Base-by-base conservation (phyloP, 306 rosid species). In the Rosa multiflora region DNA sequence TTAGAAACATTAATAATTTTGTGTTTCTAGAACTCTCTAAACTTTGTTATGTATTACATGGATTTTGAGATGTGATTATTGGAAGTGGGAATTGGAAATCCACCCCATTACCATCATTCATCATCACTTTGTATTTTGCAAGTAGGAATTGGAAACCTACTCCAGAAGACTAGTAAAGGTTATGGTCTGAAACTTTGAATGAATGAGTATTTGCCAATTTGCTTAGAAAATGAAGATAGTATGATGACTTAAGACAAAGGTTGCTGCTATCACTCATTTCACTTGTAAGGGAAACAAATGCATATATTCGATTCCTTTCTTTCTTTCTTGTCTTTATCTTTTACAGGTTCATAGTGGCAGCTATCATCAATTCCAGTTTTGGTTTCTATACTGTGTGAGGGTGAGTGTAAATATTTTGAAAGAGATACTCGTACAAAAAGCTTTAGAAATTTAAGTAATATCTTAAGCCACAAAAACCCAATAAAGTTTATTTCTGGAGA, bases 191-290 rank as follows among this genome's bases (percentile, higher is more conserved):
- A 23, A 23, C 26, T 23, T 23, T 76, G 72, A 53, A 75, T n/a
- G 76, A 78, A 23, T 71, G 76, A 14, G 39, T 73, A 55, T 53
- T 42, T 26, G 72, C 47, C 70, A 12, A 75, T 75, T 73, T 75
- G 42, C 29, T 63, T 49, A 48, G 59, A 74, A 43, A 79, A 72
- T 64, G 55, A 67, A 18, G 59, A 62, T 61, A 20, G 72, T 26
- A 52, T 63, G 74, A 70, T 76, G 73, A 14, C 70, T 76, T 42
- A n/a, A 61, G 62, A 39, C 61, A 37, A 35, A 70, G 70, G 37
- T 12, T 77, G 67, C 63, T 73, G 53, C 69, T 74, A 37, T 61
- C 78, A 83, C 89, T 80, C 85, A 80, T 80, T 83, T 73, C 81
- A 72, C 52, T 79, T 73, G 70, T 10, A 32, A 61, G 66, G 39